Evolutionary conservation across 2,329 filamentous ascomycete species (phyloP), one percentile per base, ranked within the genome.

Genomic region (Alternaria arborescens): DNA sequence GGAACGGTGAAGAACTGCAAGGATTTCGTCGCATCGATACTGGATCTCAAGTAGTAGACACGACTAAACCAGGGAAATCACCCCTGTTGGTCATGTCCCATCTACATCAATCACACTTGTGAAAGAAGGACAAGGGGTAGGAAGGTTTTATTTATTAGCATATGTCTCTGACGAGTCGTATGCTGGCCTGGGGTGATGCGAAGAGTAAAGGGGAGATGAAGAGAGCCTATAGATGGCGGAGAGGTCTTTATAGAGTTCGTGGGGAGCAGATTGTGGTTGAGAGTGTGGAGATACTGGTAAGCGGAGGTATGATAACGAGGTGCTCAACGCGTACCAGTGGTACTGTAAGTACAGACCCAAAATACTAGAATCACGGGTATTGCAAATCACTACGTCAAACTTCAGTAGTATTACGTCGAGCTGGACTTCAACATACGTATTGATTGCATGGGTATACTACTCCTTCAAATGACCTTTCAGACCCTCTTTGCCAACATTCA

Each of bases 401-500:
- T 48, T 16, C 28, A 3, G 7, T n/a, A 22, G 12, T 16, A 34
- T 10, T 0, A 6, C 30, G n/a, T 10, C 16, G 16, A 34, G 12
- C 32, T 8, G 12, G 8, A 48, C 1, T n/a, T 24, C 46, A 8
- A 14, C 5, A 1, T n/a, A 36, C 5, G 14, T 18, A 50, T 50
- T n/a, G 2, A 20, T 20, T 11, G 7, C n/a, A 40, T 40, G 54
- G 58, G 50, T 58, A 65, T 60, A 50, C 46, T 62, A 68, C 28
- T 47, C 60, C n/a, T 65, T 68, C 57, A 91, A 71, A 73, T 92
- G 88, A 24, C 84, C 85, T 71, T 87, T 85, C 66, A 92, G 64
- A 0, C 89, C 90, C 61, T 84, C 86, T 77, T 89, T 91, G 0
- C 86, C 85, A 12, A 92, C 84, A 60, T 84, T 85, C 88, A 92